Percentiles rank a stretch among this genome's conserved stretches.
Evolutionary conservation across 2,329 filamentous ascomycete species (phyloP).

Genomic region (Nemania sp.): DNA sequence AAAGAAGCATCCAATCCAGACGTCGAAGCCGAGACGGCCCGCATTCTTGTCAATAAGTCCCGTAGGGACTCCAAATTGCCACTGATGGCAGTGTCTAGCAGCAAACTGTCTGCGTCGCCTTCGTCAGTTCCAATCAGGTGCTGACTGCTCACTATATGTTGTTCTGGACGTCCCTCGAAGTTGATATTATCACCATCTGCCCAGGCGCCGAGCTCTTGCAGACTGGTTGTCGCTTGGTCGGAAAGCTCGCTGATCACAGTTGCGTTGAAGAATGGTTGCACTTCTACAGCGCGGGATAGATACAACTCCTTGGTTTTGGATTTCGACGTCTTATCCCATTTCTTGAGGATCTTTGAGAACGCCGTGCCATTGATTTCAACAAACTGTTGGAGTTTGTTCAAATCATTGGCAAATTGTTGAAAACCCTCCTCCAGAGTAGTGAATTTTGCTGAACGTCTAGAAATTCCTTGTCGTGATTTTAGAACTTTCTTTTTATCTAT

Average conservation of each 20-base stretch:
- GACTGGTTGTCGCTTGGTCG: constrained; percentile 93
- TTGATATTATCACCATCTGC: constrained; percentile 93
- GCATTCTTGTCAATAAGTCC: constrained; percentile 79
- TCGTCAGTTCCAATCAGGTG: constrained; percentile 77
- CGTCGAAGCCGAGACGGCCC: constrained; percentile 52
- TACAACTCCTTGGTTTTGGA: constrained; percentile 98
- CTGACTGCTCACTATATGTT: constrained; percentile 68
- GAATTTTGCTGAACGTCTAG: constrained; percentile 89
- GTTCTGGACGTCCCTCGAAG: constrained; percentile 66
- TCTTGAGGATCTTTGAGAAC: constrained; percentile 98
- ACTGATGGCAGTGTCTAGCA: constrained; percentile 82
- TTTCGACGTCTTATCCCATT: constrained; percentile 99
- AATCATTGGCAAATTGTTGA: constrained; percentile 92
- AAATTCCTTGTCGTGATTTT: constrained; percentile 77
- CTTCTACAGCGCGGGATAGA: constrained; percentile 91
- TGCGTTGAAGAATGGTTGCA: constrained; percentile 97
- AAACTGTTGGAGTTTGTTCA: constrained; percentile 98
- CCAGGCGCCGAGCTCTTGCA: constrained; percentile 94
- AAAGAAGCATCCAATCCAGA: constrained; percentile 55
- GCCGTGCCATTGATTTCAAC: constrained; percentile 97
- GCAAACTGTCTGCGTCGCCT: constrained; percentile 83
- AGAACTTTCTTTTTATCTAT: constrained; percentile 94
- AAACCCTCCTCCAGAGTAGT: constrained; percentile 95
- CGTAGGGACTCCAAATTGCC: constrained; percentile 77
- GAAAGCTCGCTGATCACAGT: constrained; percentile 96